phyloP scores from a whole-genome alignment of 2,329 filamentous ascomycete genomes.

The Cladobotryum mycophilum region DNA sequence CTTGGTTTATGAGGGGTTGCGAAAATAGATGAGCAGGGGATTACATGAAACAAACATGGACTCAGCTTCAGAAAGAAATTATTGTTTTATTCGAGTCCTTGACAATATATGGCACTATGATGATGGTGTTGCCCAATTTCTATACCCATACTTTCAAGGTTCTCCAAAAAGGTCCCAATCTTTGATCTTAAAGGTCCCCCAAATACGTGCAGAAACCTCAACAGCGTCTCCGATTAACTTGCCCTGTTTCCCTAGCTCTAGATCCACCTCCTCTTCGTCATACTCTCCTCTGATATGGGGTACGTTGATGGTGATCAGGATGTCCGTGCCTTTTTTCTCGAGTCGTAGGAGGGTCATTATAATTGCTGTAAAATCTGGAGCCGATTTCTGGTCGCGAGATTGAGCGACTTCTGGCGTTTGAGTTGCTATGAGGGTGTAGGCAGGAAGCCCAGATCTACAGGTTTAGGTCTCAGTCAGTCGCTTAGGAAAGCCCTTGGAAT shows the following conservation, averaged over 20 bases:
- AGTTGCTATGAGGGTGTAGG: conserved; percentile 65
- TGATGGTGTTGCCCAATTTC: too few species aligned
- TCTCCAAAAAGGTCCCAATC: conserved; percentile 70
- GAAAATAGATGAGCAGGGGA: too few species aligned
- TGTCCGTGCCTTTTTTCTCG: conserved; percentile 67
- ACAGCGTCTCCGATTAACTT: conserved; percentile 62
- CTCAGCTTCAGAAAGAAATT: too few species aligned
- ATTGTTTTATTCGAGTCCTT: too few species aligned
- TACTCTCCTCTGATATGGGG: conserved; percentile 74
- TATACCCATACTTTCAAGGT: conserved; percentile 9
- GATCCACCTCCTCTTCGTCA: conserved; percentile 63
- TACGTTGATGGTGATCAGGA: conserved; percentile 82
- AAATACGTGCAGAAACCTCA: conserved; percentile 61
- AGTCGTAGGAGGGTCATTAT: conserved; percentile 73
- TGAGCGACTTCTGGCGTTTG: conserved; percentile 40
- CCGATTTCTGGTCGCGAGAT: conserved; percentile 29
- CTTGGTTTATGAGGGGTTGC: too few species aligned
- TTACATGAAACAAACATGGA: too few species aligned
- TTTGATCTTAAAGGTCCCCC: conserved; percentile 68
- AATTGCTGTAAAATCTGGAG: conserved; percentile 63
- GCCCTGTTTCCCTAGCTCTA: conserved; percentile 58
- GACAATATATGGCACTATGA: too few species aligned
- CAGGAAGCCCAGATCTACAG: conserved; percentile 41
- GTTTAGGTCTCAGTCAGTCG: conserved; percentile 18
- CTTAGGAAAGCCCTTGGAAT: neutral